Evolutionary conservation across 371 early-diverging fungal genomes (phyloP).

Genomic region (Mucor ambiguus): DNA sequence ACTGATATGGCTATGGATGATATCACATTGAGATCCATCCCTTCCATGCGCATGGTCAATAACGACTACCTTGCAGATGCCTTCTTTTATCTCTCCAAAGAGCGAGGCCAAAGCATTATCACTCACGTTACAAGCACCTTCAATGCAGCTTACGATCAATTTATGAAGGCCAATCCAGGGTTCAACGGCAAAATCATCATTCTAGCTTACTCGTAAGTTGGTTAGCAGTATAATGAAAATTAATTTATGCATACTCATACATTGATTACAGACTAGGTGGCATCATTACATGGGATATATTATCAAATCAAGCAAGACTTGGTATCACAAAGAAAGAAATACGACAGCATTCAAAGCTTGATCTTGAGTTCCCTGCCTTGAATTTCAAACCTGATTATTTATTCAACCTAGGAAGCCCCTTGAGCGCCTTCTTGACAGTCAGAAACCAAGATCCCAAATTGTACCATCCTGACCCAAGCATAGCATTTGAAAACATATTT

Average conservation of each 20-base stretch:
- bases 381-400: constrained; percentile 58
- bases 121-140: constrained; percentile 58
- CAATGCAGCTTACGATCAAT: constrained; percentile 59
- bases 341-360: constrained; percentile 26
- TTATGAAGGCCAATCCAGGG: constrained; percentile 55
- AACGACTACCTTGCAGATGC: constrained; percentile 74
- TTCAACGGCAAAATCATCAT: constrained; percentile 63
- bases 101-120: constrained; percentile 59
- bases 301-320: constrained; percentile 48
- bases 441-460: constrained; percentile 54
- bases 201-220: constrained; percentile 55
- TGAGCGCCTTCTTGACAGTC: constrained; percentile 64
- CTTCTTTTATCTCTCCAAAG: constrained; percentile 59
- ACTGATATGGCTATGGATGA: constrained; percentile 44
- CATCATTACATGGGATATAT: constrained; percentile 64
- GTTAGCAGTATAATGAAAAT: background rate
- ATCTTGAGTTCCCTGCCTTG: constrained; percentile 50
- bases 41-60: constrained; percentile 63
- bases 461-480: constrained; percentile 55
- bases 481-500: constrained; percentile 65
- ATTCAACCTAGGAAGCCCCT: constrained; percentile 65
- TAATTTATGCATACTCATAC: background rate
- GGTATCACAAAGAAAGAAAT: constrained; percentile 21
- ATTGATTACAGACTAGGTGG: constrained; percentile 51
- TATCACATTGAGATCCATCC: constrained; percentile 69